Base-by-base conservation (phyloP, 768 basidiomycete genomes). In the Rickenella mellea region DNA sequence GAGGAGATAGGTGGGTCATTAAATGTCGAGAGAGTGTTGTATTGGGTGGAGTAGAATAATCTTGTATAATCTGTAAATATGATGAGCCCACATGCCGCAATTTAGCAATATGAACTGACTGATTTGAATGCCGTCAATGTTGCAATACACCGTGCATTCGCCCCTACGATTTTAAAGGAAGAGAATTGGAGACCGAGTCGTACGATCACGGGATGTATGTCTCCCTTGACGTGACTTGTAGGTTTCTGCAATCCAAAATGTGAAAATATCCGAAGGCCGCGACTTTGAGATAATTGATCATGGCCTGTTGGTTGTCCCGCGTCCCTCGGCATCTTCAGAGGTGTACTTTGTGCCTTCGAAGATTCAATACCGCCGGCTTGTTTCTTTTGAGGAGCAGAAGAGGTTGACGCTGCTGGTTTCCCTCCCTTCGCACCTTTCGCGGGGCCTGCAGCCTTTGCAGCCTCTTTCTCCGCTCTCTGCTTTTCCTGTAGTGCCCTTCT, bases 81-180 rank as follows among this genome's bases (percentile, higher is more conserved):
- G 47, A 41, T 45, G 52, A 27, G 35, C 24, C 43, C 47, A 55
- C 51, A 29, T 46, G 32, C 24, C 5, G 20, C 10, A 42, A 24
- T 3, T 15, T 10, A 35, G 28, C 3, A 19, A 22, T 33, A 43
- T 5, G 10, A 39, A 58, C 81, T 25, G 54, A 96, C 94, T 40
- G 80, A 83, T 65, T 94, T 91, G 67, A 99, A 93, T 6, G 87
- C 85, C 27, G 77, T 79, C 49, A 98, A 66, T 50, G 89, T 90
- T 4, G 90, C 91, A 33, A 97, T 93, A 54, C 91, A 93, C 46
- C 96, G 71, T 5, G 96, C 94, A 61, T 99, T 98, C 11, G 92
- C 87, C 6, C 96, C 96, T 38, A 83, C 80, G 49, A 98, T 84
- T 59, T 81, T 82, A 66, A 98, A 97, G 51, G 85, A 81, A 6